Evolutionary conservation across 2,329 filamentous ascomycete genomes (phyloP), one percentile per base, ranked within the genome.

Genomic region (Allantophomopsis cytisporea): DNA sequence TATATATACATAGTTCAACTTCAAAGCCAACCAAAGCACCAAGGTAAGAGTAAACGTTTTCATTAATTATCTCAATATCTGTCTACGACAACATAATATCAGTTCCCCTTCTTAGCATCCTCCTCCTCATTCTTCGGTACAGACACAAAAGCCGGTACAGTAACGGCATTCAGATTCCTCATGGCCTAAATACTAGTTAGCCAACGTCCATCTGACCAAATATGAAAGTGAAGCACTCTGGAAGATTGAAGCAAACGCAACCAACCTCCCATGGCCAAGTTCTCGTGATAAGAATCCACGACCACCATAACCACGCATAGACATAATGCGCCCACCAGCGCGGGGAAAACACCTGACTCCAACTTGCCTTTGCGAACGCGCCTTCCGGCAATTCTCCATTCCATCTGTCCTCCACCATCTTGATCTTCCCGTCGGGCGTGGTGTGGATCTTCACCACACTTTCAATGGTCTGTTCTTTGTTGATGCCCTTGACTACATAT

Each of bases 391-490:
- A 46, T 40, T 68, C 60, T 2, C 68, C 69, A 55, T 68, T 53
- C 69, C 71, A 74, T 50, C 63, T 64, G 53, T 74, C 70, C 53
- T 72, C 63, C 4, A 74, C 63, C 53, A 65, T 66, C 2, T 44
- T 53, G 39, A 74, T 71, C 56, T 64, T 69, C 0, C 56, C 59
- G 36, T 53, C 47, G 7, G 60, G 59, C 7, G 58, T 56, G 6
- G 60, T 56, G 46, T 63, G 58, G 39, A 74, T 69, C 38, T 62
- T 60, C 21, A 75, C 55, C 33, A 63, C 55, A 43, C 62, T 67
- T 30, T 61, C 53, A 38, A 74, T 67, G 5, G 57, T 61, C 51
- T 70, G 60, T 52, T 72, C 68, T 45, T 60, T 68, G 0, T 59
- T 58, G 33, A 73, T 56, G 0, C 68, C 68, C 55, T 73, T 73